phyloP scores from a whole-genome alignment of 2,329 filamentous ascomycete species.

The Colletotrichum costaricense region DNA sequence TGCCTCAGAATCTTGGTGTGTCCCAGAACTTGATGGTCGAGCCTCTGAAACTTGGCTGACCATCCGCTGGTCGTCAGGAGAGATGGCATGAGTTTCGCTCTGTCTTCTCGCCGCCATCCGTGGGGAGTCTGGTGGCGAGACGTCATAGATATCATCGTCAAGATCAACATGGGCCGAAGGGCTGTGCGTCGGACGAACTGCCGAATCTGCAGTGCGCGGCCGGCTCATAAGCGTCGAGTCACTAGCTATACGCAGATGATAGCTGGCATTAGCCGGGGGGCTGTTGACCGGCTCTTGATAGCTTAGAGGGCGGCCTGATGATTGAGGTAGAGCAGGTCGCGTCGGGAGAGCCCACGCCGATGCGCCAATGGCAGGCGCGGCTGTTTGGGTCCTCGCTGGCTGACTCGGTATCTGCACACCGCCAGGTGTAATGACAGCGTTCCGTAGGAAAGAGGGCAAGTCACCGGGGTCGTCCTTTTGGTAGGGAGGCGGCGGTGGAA shows the following conservation, averaged over 20 bases:
- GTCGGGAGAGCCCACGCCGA: constrained; percentile 32
- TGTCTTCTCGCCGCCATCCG: constrained; percentile 35
- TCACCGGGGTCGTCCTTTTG: constrained; percentile 72
- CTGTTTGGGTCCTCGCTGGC: constrained; percentile 39
- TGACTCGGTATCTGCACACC: constrained; percentile 38
- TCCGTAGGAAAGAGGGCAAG: constrained; percentile 66
- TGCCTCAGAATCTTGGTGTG: constrained; percentile 1
- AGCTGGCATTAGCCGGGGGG: constrained; percentile 8
- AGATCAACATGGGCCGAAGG: constrained; percentile 37
- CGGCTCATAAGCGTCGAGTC: constrained; percentile 28
- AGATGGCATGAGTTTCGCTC: background rate
- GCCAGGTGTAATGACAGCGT: constrained; percentile 54
- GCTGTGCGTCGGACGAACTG: constrained; percentile 21
- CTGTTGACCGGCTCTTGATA: constrained; percentile 18
- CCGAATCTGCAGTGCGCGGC: constrained; percentile 27
- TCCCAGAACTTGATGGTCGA: background rate
- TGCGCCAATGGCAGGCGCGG: constrained; percentile 29
- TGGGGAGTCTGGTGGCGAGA: constrained; percentile 59
- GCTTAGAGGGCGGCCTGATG: constrained; percentile 33
- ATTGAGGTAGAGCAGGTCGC: constrained; percentile 1
- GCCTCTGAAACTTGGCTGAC: constrained; percentile 8
- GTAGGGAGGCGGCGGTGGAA: constrained; percentile 86
- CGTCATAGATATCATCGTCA: constrained; percentile 59
- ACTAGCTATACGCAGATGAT: constrained; percentile 32
- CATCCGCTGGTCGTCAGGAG: constrained; percentile 6